These are phyloP conservation scores for Cylindrotheca closterium DNA, from an alignment of 108 stramenopile species.

Conservation along the genomic window DNA sequence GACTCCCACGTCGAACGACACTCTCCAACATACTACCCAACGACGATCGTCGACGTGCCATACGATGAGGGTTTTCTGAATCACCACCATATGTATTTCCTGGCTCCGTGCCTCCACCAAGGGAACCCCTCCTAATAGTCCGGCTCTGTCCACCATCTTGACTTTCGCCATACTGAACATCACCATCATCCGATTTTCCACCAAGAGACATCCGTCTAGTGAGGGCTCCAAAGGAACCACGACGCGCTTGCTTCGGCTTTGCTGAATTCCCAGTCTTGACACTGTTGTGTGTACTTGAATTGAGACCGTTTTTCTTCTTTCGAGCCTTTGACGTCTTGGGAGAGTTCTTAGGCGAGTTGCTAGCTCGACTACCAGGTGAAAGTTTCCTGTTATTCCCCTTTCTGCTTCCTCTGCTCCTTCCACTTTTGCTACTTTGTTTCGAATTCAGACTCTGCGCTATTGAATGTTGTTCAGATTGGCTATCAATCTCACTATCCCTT, in stretches of 20 bases:
- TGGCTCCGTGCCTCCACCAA: not conserved
- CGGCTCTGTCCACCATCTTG: not conserved
- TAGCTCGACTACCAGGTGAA: not conserved
- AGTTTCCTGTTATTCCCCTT: not conserved
- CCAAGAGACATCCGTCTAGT: not conserved
- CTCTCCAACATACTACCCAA: not conserved
- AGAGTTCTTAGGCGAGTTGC: not conserved
- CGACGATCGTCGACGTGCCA: slow-evolving; percentile 1
- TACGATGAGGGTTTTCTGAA: not conserved
- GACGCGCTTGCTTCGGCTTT: not conserved
- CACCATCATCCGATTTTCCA: not conserved
- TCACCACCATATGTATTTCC: not conserved
- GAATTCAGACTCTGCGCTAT: not conserved
- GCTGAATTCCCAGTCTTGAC: too few relatives aligned
- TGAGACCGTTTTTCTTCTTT: too few relatives aligned
- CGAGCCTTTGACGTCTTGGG: too few relatives aligned
- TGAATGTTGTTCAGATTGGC: too few relatives aligned
- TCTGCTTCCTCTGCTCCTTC: not conserved
- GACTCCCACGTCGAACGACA: too few relatives aligned
- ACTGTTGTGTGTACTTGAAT: too few relatives aligned
- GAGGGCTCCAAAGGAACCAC: not conserved
- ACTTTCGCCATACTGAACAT: not conserved
- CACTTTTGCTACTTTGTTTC: not conserved
- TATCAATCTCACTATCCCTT: not conserved
- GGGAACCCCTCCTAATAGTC: not conserved